Evolutionary conservation across 2,329 filamentous ascomycete species (phyloP).

Genomic region (Aspergillus fructus): DNA sequence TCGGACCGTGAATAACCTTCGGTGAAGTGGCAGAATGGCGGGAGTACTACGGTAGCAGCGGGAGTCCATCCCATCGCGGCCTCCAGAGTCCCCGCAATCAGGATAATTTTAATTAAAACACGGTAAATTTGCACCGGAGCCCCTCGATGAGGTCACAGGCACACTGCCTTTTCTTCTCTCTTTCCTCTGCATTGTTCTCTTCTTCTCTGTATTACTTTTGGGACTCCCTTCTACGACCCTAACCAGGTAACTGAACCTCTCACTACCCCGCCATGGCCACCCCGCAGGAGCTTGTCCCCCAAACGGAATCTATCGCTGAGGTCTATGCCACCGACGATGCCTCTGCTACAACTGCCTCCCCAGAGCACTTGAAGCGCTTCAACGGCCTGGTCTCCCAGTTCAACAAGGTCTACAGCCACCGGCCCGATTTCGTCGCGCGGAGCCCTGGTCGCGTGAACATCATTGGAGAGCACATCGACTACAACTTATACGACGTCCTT

Average conservation of each 20-base stretch:
- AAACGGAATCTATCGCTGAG: slow-evolving; percentile 70
- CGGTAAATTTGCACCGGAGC: not conserved
- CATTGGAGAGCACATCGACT: slow-evolving; percentile 99
- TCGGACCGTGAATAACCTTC: slow-evolving; percentile 2
- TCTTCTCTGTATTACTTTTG: not conserved
- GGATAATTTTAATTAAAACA: slow-evolving; percentile 2
- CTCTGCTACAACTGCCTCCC: slow-evolving; percentile 70
- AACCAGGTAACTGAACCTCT: not conserved
- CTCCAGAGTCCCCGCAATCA: slow-evolving; percentile 1
- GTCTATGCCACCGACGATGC: slow-evolving; percentile 79
- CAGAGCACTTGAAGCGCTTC: slow-evolving; percentile 72
- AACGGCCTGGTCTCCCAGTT: slow-evolving; percentile 70
- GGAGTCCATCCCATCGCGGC: not conserved
- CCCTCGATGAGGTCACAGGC: slow-evolving; percentile 2
- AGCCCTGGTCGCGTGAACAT: slow-evolving; percentile 96
- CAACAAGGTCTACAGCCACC: slow-evolving; percentile 65
- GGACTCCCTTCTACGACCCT: slow-evolving; percentile 1
- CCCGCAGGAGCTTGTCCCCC: slow-evolving; percentile 62
- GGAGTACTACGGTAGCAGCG: not conserved
- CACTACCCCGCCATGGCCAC: slow-evolving; percentile 37
- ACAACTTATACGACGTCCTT: slow-evolving; percentile 92
- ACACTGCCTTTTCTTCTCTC: not conserved
- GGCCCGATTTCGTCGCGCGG: slow-evolving; percentile 78
- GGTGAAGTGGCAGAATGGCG: not conserved
- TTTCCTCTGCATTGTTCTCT: not conserved